These are phyloP conservation scores for Fusarium haematococcum DNA, from an alignment of 2,329 filamentous ascomycete species.

Conservation along the genomic window DNA sequence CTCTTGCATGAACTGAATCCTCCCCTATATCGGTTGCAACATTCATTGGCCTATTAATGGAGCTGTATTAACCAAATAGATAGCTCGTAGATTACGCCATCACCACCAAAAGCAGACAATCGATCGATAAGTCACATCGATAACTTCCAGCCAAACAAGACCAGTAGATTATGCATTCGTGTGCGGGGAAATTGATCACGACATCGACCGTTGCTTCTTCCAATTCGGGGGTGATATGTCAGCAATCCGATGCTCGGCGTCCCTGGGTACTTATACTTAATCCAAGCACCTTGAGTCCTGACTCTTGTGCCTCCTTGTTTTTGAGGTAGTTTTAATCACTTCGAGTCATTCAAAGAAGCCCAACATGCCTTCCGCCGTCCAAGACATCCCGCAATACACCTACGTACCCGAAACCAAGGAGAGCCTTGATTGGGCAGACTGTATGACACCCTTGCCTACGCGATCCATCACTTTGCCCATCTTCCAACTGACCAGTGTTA, in stretches of 20 bases:
- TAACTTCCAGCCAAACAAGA: background rate
- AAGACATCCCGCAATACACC: conserved; percentile 48
- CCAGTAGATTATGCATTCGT: background rate
- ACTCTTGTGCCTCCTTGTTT: background rate
- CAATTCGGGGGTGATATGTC: conserved; percentile 21
- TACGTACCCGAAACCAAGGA: conserved; percentile 53
- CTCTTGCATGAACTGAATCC: background rate
- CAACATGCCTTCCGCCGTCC: conserved; percentile 49
- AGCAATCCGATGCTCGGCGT: background rate
- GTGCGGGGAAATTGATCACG: conserved; percentile 11
- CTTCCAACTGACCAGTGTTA: background rate
- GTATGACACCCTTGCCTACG: conserved; percentile 29
- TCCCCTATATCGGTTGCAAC: background rate
- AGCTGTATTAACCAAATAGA: background rate
- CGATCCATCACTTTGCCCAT: background rate
- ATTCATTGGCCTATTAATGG: background rate
- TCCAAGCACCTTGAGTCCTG: background rate
- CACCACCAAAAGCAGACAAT: background rate
- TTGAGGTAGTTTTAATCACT: no score
- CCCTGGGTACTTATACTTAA: background rate
- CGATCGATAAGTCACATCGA: background rate
- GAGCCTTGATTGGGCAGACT: conserved; percentile 52
- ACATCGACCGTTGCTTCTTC: conserved; percentile 1
- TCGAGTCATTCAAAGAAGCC: background rate
- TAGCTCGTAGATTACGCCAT: background rate